Percentiles rank a stretch among this genome's conserved stretches.
These are phyloP conservation scores for Blumeria graminis DNA, from an alignment of 2,329 filamentous ascomycete genomes.

Conservation along the genomic window DNA sequence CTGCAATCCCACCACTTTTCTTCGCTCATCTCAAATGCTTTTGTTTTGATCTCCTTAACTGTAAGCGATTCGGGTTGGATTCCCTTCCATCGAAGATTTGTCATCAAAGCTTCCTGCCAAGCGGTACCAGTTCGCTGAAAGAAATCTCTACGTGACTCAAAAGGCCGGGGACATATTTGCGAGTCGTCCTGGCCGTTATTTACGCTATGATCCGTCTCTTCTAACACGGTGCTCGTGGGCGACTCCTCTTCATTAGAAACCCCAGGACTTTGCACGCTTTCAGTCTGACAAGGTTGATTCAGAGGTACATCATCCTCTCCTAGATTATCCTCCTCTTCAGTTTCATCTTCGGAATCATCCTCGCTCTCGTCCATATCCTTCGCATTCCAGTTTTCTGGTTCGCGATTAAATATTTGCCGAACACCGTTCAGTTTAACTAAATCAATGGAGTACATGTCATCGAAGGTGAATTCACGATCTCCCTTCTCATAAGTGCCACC, in stretches of 20 bases:
- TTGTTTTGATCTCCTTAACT: conserved; percentile 80
- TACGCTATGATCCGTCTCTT: conserved; percentile 10
- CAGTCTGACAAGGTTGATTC: conserved; percentile 5
- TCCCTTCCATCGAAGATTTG: conserved; percentile 43
- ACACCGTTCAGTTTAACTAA: conserved; percentile 89
- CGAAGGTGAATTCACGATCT: conserved; percentile 85
- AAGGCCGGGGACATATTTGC: conserved; percentile 20
- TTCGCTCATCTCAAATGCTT: conserved; percentile 75
- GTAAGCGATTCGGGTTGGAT: conserved; percentile 41
- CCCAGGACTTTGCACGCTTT: no score
- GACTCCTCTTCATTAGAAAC: conserved; percentile 14
- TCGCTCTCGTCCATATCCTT: conserved; percentile 38
- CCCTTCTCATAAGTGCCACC: conserved; percentile 90
- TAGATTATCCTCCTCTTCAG: conserved; percentile 23
- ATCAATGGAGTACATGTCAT: conserved; percentile 81
- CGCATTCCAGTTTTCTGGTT: conserved; percentile 66
- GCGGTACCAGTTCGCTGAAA: conserved; percentile 67
- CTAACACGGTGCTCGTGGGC: conserved; percentile 11
- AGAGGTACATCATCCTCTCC: conserved; percentile 21
- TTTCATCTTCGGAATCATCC: conserved; percentile 28
- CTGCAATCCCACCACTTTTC: conserved; percentile 98
- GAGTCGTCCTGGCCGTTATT: conserved; percentile 27
- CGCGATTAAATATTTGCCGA: conserved; percentile 68
- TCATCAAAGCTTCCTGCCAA: conserved; percentile 76
- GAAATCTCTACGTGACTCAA: conserved; percentile 79